Evolutionary conservation across 345 rosid genomes (phyloP).

Genomic region (Brassica cretica): DNA sequence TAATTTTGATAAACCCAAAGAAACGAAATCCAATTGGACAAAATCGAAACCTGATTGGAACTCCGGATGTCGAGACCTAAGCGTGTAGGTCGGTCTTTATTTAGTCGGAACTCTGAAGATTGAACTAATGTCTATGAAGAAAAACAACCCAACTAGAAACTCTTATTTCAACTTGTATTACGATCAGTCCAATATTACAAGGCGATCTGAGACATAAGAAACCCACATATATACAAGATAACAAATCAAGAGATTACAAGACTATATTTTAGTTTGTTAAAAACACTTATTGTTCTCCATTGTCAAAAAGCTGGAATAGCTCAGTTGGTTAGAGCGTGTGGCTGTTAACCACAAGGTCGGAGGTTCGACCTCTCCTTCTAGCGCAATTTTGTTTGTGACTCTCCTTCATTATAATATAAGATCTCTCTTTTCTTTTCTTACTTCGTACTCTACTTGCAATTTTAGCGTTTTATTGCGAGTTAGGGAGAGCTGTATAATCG

Average conservation of each 20-base stretch:
- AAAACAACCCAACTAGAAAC: not conserved
- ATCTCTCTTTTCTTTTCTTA: no score
- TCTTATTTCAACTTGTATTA: not conserved
- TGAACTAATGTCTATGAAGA: not conserved
- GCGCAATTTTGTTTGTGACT: not conserved
- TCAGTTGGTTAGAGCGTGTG: slow-evolving; percentile 94
- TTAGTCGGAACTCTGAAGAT: not conserved
- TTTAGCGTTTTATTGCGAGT: not conserved
- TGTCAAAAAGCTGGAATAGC: slow-evolving; percentile 58
- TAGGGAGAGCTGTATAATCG: not conserved
- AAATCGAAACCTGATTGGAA: no score
- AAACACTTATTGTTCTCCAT: not conserved
- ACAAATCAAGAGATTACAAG: not conserved
- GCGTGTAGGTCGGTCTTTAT: not conserved
- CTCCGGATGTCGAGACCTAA: no score
- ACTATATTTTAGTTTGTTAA: no score
- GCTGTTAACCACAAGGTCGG: slow-evolving; percentile 93
- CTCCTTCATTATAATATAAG: not conserved
- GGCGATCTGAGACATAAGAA: not conserved
- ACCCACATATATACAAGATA: not conserved
- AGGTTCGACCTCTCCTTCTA: slow-evolving; percentile 72
- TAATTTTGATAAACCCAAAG: no score
- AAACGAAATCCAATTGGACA: no score
- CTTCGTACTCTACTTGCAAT: no score
- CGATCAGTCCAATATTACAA: not conserved